These are phyloP conservation scores for Eucalyptus erythrocorys DNA, from an alignment of 345 rosid genomes.

Conservation along the genomic window DNA sequence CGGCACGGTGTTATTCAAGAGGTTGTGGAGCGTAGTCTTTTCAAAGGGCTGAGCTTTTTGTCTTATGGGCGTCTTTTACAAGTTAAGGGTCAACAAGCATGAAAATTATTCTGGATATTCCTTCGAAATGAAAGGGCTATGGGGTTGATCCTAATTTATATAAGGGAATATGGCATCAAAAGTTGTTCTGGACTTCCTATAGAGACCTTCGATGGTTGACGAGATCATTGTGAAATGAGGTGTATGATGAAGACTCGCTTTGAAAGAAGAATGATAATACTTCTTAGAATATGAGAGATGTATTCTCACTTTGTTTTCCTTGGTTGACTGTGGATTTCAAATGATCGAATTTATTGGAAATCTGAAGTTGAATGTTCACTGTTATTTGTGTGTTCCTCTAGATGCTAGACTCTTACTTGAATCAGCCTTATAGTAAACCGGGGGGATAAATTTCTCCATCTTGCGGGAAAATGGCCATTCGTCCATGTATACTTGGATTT, in stretches of 20 bases:
- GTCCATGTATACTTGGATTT: slow-evolving; percentile 44
- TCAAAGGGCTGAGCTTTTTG: background rate
- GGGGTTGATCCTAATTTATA: background rate
- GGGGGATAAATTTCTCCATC: background rate
- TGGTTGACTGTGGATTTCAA: no score
- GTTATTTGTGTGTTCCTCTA: background rate
- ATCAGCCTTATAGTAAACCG: background rate
- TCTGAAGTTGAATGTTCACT: background rate
- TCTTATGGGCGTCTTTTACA: background rate
- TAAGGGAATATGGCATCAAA: background rate
- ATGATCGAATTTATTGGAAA: no score
- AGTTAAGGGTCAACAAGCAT: background rate
- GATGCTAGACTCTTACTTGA: background rate
- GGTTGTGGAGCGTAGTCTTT: background rate
- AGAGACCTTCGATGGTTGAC: background rate
- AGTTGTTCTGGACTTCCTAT: background rate
- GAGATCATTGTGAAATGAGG: background rate
- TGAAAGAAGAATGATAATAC: background rate
- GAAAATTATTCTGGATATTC: background rate
- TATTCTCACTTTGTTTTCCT: no score
- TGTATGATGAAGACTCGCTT: background rate
- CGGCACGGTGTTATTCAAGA: background rate
- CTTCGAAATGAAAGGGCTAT: background rate
- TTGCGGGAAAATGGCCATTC: slow-evolving; percentile 54
- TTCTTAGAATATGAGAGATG: no score